phyloP scores from a whole-genome alignment of 164 flowering plant species.

The Magnolia sinica region DNA sequence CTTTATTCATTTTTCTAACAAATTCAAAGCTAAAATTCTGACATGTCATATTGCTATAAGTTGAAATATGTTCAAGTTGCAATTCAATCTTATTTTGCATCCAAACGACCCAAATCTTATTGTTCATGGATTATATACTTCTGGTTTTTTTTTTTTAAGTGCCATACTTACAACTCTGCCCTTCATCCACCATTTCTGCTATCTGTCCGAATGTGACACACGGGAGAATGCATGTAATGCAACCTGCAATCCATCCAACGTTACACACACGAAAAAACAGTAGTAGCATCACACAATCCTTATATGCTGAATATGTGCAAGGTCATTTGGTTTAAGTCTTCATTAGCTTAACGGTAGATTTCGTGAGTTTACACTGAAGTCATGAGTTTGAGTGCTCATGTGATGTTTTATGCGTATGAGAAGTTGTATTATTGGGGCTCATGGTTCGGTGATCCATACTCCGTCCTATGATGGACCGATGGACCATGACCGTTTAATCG shows the following conservation, averaged over 20 bases:
- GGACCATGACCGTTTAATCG: background rate
- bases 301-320: too few relatives aligned
- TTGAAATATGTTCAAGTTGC: background rate
- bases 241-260: slow-evolving; percentile 22
- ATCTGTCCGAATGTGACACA: slow-evolving; percentile 32
- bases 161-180: slow-evolving; percentile 23
- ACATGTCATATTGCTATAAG: too few relatives aligned
- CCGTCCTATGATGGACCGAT: background rate
- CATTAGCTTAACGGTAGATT: too few relatives aligned
- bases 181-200: slow-evolving; percentile 31
- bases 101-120: background rate
- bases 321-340: background rate
- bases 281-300: background rate
- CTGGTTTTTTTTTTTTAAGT: too few relatives aligned
- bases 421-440: background rate
- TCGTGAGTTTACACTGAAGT: too few relatives aligned
- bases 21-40: too few relatives aligned
- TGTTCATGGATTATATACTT: background rate
- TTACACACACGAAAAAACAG: background rate
- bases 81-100: background rate
- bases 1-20: too few relatives aligned
- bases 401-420: too few relatives aligned
- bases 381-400: too few relatives aligned
- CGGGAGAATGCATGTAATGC: slow-evolving; percentile 27
- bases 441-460: background rate